Evolutionary conservation across 2,329 filamentous ascomycete genomes (phyloP), one percentile per base, ranked within the genome.

Genomic region (Calycina marina): DNA sequence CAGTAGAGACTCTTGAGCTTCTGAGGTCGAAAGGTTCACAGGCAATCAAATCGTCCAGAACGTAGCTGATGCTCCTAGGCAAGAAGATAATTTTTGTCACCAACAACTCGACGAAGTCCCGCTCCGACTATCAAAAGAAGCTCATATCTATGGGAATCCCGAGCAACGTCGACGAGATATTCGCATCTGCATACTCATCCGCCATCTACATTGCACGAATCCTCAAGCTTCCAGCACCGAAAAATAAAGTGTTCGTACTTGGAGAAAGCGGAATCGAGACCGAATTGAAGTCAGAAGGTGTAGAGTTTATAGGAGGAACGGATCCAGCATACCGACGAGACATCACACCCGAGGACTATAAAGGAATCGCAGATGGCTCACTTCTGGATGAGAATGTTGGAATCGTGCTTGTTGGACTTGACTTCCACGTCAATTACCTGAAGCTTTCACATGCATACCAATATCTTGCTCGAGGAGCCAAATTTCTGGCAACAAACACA

Each of bases 31-130:
- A 73, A 72, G 84, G 85, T 48, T 14, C n/a, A 34, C 14, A n/a
- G 11, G 14, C 15, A 12, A n/a, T 16, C 18, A 17, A 14, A 38
- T 34, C 15, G 27, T 28, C 25, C 31, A 18, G 15, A 14, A n/a
- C 27, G n/a, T 17, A 25, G 26, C 11, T 14, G 30, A 40, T 14
- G n/a, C 5, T 14, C 25, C 36, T 32, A 90, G 86, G 83, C 52
- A 98, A 98, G 58, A 78, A 78, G 53, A 69, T 90, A 18, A 76
- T 98, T 34, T 98, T 98, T 53, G 90, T 98, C 32, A 98, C 90
- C 25, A 98, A 98, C 62, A 98, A 98, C 63, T 94, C 85, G 51
- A 96, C 90, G 36, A 98, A 98, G 56, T 93, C 88, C 8, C 79
- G 90, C 35, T 64, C 70, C 30, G 85, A 94, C 54, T 98, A 98